phyloP scores from a whole-genome alignment of 2,329 filamentous ascomycete species.

The Sporothrix inflata region DNA sequence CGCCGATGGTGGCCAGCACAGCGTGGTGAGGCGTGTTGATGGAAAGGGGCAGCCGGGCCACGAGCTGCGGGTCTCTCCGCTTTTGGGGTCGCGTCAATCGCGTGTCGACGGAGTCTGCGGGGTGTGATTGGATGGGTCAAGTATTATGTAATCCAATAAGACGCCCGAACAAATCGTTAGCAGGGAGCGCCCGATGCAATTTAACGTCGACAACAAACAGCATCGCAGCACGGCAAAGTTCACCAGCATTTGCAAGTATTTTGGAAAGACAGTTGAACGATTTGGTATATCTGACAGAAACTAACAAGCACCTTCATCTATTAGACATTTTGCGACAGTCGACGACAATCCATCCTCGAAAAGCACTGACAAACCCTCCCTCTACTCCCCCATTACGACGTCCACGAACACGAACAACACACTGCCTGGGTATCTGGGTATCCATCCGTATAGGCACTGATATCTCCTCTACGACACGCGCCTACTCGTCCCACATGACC shows the following conservation, averaged over 20 bases:
- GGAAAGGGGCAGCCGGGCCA: not conserved
- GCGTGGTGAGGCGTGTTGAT: not conserved
- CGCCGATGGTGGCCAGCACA: not conserved
- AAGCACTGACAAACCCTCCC: not conserved
- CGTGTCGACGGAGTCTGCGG: not conserved
- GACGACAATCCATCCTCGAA: not conserved
- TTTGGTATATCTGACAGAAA: not conserved
- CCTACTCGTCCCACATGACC: constrained; percentile 52
- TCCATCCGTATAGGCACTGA: not conserved
- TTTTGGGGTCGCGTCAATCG: constrained; percentile 2
- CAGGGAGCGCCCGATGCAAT: not conserved
- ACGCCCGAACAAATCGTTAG: not conserved
- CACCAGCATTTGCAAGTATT: not conserved
- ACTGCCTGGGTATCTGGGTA: not conserved
- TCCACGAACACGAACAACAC: not conserved
- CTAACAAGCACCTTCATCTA: not conserved
- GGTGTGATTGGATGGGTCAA: not conserved
- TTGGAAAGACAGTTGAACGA: not conserved
- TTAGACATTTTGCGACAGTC: not conserved
- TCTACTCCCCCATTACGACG: not conserved
- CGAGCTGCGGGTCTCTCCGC: constrained; percentile 7
- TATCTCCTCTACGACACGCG: not conserved
- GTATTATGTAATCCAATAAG: not conserved
- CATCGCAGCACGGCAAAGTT: not conserved
- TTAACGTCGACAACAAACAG: not conserved